Evolutionary conservation across 176 grass and related monocot species (phyloP), one percentile per base, ranked within the genome.

Genomic region (Eragrostis curvula): DNA sequence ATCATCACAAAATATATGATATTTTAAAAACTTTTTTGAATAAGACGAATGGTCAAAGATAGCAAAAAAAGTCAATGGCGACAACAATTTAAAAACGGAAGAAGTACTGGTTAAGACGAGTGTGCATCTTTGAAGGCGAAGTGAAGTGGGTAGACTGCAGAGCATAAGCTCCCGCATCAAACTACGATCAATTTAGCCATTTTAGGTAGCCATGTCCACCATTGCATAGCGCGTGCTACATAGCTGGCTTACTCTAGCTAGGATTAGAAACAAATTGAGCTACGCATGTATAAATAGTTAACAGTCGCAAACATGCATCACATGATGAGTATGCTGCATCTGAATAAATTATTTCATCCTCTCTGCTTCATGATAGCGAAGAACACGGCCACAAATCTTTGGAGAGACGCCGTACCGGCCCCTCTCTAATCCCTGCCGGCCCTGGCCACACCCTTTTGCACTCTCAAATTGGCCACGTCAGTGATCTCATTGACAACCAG

Each of bases 301-400:
- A 24, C 13, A 3, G 3, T 11, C 10, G 29, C n/a, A n/a, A 80
- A 21, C 30, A 80, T 42, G 64, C 78, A 43, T 28, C 78, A 69
- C 49, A 43, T 80, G 49, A n/a, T n/a, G n/a, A n/a, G n/a, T n/a
- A n/a, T n/a, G n/a, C n/a, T n/a, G n/a, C n/a, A n/a, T n/a, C n/a
- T n/a, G n/a, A 79, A 80, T 69, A 68, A 43, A 44, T 80, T 80
- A 69, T 43, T 48, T 9, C 30, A 57, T 69, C 64, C 48, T 68
- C 48, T 43, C 32, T 36, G 32, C 32, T 2, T 13, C 21, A 7
- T 56, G 15, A 41, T 69, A 12, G 32, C 62, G 62, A 79, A 41
- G 20, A 51, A 66, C 61, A 23, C 12, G 47, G 23, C 27, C 68
- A 27, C 43, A 28, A 70, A 3, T 69, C 21, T 46, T 44, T 25